These are phyloP conservation scores for Wickerhamomyces silvicola DNA, from an alignment of 805 yeast genomes.

Conservation along the genomic window DNA sequence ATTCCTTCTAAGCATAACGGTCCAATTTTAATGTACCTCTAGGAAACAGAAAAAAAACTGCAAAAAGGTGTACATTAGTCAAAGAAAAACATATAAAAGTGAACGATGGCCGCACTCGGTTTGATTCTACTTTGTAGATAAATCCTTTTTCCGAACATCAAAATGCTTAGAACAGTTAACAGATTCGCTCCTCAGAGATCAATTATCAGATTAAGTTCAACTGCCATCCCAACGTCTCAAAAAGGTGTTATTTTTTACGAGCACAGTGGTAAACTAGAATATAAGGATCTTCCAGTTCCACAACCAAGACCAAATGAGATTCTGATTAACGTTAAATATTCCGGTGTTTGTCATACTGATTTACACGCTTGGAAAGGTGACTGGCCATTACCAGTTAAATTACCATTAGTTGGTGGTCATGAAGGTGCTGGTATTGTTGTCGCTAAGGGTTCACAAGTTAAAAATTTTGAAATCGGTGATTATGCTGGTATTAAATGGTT, in stretches of 20 bases:
- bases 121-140: too few relatives aligned
- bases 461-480: constrained; percentile 71
- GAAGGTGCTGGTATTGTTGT: constrained; percentile 88
- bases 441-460: constrained; percentile 63
- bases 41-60: too few relatives aligned
- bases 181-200: constrained; percentile 12
- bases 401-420: constrained; percentile 82
- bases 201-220: constrained; percentile 21
- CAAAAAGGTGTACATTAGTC: too few relatives aligned
- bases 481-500: constrained; percentile 82
- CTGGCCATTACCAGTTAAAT: constrained; percentile 74
- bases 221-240: constrained; percentile 55
- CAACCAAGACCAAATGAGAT: constrained; percentile 71
- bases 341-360: constrained; percentile 94
- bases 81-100: too few relatives aligned
- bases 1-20: too few relatives aligned
- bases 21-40: too few relatives aligned
- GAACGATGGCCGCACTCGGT: too few relatives aligned
- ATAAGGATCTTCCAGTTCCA: constrained; percentile 77
- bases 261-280: constrained; percentile 55
- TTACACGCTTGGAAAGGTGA: constrained; percentile 93
- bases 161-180: constrained; percentile 21
- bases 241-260: constrained; percentile 66
- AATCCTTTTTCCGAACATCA: constrained; percentile 4
- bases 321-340: constrained; percentile 73